Evolutionary conservation across 2,329 filamentous ascomycete genomes (phyloP), one percentile per base, ranked within the genome.

Genomic region (Arthrocladium fulminans): DNA sequence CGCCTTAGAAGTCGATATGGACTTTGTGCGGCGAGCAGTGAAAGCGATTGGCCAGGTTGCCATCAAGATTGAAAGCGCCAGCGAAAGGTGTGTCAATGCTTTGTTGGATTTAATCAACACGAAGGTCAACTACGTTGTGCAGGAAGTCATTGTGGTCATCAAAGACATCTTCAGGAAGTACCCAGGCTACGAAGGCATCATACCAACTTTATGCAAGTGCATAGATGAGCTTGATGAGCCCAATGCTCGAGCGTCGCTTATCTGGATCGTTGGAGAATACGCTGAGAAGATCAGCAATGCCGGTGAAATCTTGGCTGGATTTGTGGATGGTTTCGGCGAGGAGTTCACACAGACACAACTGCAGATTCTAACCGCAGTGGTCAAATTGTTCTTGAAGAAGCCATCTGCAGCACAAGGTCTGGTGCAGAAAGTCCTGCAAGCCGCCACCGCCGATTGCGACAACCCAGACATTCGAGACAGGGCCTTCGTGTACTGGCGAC

Each of bases 221-320:
- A 96, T 98, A 53, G 92, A 98, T 60, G 92, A 98, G 59, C 68
- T 98, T 56, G 92, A 98, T 62, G 92, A 98, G 67, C 89, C 90
- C 1, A 83, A 88, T 59, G 92, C 92, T 5, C 76, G 92, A 61
- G 89, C 86, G 2, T 85, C 90, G 19, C 72, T 98, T 51, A 97
- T 98, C 61, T 98, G 92, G 92, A 97, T 98, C 57, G 90, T 98
- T 4, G 92, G 92, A 58, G 92, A 98, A 66, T 98, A 98, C 64
- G 92, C 92, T 0, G 92, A 98, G 72, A 98, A 98, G 75, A 98
- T 98, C 62, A 94, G 80, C 70, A 97, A 98, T 60, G 92, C 92
- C n/a, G 88, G 89, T 55, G 88, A 97, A 58, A 97, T 98, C 54
- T 69, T 98, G 51, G 77, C 81, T 45, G 83, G 85, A 15, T 98